Evolutionary conservation across 1,284 basidiomycete species (phyloP), one percentile per base, ranked within the genome.

Genomic region (Pyrrhoderma lamaoense): DNA sequence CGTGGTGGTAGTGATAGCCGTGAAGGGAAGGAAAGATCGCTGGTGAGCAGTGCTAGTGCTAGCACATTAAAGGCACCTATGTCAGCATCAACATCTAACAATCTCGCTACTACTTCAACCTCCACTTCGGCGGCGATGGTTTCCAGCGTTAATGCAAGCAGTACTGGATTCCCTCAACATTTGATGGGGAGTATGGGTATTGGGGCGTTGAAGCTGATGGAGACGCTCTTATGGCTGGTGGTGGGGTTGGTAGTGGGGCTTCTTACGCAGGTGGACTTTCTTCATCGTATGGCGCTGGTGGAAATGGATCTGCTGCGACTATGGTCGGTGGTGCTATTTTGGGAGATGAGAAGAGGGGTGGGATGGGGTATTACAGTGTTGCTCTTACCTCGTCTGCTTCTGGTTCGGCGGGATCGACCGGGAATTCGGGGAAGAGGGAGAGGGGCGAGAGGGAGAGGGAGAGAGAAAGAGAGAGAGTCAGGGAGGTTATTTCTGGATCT

Each of bases 281-380:
- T 5, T 31, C 27, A 31, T 31, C 27, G 5, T 31, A 31, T 31
- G 27, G 27, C 11, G 5, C 27, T 31, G 5, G 7, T 31, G 27
- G 27, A 31, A 31, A 31, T 31, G 27, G 27, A 31, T 5, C 11
- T 31, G 27, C 27, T 5, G 27, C 27, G 27, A 11, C 27, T 31
- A 5, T 11, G 5, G 27, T 11, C 11, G 27, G 27, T 31, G 27
- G 27, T 31, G 27, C 7, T 5, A 11, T 31, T 5, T 5, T 49
- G 38, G 48, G 42, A 13, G 48, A 49, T 35, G 48, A 42, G 39
- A 49, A 43, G 48, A 38, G 39, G 25, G 39, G 22, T 2, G 48
- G 48, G 13, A 34, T 43, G 18, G 18, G 37, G 1, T 49, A 49
- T 14, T 49, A 49, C 39, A 19, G 38, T n/a, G 42, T 31, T n/a